Conservation (phyloP, 768 basidiomycete genomes). For the Xerocomellus chrysenteron region DNA sequence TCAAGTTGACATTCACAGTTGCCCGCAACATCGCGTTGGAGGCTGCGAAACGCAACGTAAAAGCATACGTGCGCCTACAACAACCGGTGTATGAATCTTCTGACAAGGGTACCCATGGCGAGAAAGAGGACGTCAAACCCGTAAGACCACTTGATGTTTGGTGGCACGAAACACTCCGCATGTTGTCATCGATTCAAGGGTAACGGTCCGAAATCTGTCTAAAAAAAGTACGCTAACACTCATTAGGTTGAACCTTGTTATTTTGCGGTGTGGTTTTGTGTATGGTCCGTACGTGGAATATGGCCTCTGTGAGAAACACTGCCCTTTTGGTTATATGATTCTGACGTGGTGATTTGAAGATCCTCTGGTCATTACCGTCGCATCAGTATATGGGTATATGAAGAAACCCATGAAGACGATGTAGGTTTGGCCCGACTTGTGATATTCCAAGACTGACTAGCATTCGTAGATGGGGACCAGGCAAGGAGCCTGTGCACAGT, state of each 20-base stretch:
- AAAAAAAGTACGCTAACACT: slow-evolving; percentile 4
- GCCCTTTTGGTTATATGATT: slow-evolving; percentile 5
- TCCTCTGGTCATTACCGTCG: slow-evolving; percentile 68
- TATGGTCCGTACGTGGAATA: slow-evolving; percentile 82
- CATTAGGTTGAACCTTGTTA: slow-evolving; percentile 73
- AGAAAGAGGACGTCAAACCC: slow-evolving; percentile 76
- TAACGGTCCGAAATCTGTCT: slow-evolving; percentile 29
- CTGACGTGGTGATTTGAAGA: slow-evolving; percentile 42
- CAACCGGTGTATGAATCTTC: slow-evolving; percentile 78
- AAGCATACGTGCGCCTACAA: slow-evolving; percentile 75
- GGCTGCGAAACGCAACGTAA: slow-evolving; percentile 75
- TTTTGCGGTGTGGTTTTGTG: slow-evolving; percentile 69
- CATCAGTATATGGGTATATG: slow-evolving; percentile 77
- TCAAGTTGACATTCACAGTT: slow-evolving; percentile 69
- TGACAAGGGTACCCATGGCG: slow-evolving; percentile 61
- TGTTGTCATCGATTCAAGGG: slow-evolving; percentile 72
- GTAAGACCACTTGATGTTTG: slow-evolving; percentile 68
- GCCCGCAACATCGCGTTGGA: slow-evolving; percentile 70
- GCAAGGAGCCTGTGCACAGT: slow-evolving; percentile 71
- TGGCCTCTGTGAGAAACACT: slow-evolving; percentile 54
- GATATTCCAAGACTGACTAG: slow-evolving; percentile 6
- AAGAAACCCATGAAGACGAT: slow-evolving; percentile 85
- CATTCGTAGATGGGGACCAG: slow-evolving; percentile 67
- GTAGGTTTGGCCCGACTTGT: slow-evolving; percentile 41
- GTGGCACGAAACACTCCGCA: slow-evolving; percentile 87